Base-by-base conservation (phyloP, 1,139 yeast genomes). In the Debaryomyces udenii region DNA sequence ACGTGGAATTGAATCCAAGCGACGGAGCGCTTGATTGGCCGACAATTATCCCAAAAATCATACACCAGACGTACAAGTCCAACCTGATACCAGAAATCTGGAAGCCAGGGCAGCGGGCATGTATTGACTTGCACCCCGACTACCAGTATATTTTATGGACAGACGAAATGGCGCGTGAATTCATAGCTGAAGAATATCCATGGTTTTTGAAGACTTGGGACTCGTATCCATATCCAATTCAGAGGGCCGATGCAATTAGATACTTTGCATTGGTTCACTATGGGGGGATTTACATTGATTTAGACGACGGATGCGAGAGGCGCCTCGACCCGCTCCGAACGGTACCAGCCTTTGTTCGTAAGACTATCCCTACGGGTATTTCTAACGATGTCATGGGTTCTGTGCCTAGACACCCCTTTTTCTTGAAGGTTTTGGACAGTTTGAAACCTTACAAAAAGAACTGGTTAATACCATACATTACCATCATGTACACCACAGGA, bases 331-430 rank as follows among this genome's bases (percentile, higher is more conserved):
- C 96, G 0, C 66, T 91, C 45, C 74, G 90, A 46, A 76, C 86
- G 1, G 86, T 80, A 6, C 90, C 96, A 0, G 95, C 96, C 1
- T 88, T 88, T 69, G 88, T 86, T 18, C 75, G 97, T 47, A 87
- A 87, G 59, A 90, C 98, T 1, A 68, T 79, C 6, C 98, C 98
- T 24, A 85, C 96, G 0, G 98, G 97, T 41, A 82, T 90, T 39
- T 87, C 96, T 11, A 90, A 90, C 62, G 96, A 90, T 61, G 90
- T 90, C 16, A 86, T 90, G 96, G 96, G 96, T 9, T 69, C 94
- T 2, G 81, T 86, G 10, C 96, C 96, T 24, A 70, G 75, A 40
- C 98, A 90, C 64, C 96, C 96, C 2, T 88, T 89, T 66, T 89
- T 88, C 68, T 61, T 74, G 39, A 84, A 84, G 59, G 86, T 77